These are phyloP conservation scores for Talaromyces thailandensis DNA, from an alignment of 495 filamentous ascomycete species.

Conservation along the genomic window DNA sequence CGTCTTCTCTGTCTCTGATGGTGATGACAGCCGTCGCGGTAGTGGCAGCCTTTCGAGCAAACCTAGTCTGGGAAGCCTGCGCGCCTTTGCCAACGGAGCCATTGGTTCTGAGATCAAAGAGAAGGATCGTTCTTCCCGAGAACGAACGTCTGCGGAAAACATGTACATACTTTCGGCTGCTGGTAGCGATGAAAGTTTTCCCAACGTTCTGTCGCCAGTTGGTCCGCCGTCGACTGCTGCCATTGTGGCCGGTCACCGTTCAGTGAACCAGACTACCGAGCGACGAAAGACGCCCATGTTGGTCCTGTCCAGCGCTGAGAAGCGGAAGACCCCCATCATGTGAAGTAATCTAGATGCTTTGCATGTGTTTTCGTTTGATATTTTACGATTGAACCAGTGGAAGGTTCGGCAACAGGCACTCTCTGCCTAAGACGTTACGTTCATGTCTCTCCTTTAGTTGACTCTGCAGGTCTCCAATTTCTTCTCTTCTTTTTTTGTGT, in stretches of 20 bases:
- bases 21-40: conserved; percentile 68
- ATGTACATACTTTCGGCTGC: conserved; percentile 23
- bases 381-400: background rate
- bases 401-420: conserved; percentile 2
- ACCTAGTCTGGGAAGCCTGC: conserved; percentile 69
- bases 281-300: conserved; percentile 78
- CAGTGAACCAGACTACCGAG: conserved; percentile 40
- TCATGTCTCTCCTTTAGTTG: conserved; percentile 3
- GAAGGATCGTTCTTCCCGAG: conserved; percentile 51
- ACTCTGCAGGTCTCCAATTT: background rate
- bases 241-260: conserved; percentile 39
- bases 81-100: conserved; percentile 68
- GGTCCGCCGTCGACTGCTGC: conserved; percentile 36
- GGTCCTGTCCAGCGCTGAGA: conserved; percentile 81
- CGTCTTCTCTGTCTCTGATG: conserved; percentile 72
- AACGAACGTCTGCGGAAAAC: conserved; percentile 46
- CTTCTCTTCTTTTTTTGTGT: background rate
- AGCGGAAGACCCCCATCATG: conserved; percentile 70
- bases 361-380: background rate
- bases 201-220: conserved; percentile 38
- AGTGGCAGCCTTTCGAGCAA: conserved; percentile 72
- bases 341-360: conserved; percentile 17
- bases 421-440: background rate
- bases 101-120: conserved; percentile 77
- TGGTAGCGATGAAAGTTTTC: conserved; percentile 52